Evolutionary conservation across 2,329 filamentous ascomycete genomes (phyloP).

Genomic region (Plenodomus lindquistii): DNA sequence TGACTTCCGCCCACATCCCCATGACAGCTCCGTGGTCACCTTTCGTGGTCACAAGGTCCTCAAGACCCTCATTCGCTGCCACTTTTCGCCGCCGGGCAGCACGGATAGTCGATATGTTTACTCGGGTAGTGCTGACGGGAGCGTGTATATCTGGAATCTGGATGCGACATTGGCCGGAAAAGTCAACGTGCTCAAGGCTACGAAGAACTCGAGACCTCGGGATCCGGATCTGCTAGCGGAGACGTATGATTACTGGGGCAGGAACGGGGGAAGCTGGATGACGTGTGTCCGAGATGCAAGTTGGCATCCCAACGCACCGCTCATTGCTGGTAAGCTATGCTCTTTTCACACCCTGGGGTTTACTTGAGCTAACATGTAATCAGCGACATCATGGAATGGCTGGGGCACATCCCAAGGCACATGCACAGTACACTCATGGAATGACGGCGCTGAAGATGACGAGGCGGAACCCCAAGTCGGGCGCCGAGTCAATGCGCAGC

Average conservation of each 20-base stretch:
- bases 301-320: slow-evolving; percentile 84
- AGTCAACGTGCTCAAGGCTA: slow-evolving; percentile 77
- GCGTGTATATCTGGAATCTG: slow-evolving; percentile 89
- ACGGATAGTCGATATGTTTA: slow-evolving; percentile 93
- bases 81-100: slow-evolving; percentile 86
- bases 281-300: slow-evolving; percentile 85
- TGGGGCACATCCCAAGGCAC: slow-evolving; percentile 74
- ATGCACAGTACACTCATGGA: slow-evolving; percentile 77
- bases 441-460: slow-evolving; percentile 69
- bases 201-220: slow-evolving; percentile 63
- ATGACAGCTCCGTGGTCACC: slow-evolving; percentile 91
- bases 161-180: slow-evolving; percentile 80
- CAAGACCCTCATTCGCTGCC: slow-evolving; percentile 88
- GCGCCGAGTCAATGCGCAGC: slow-evolving; percentile 40
- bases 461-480: slow-evolving; percentile 47
- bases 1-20: slow-evolving; percentile 71
- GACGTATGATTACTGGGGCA: slow-evolving; percentile 59
- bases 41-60: slow-evolving; percentile 89
- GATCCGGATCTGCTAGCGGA: slow-evolving; percentile 58
- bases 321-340: slow-evolving; percentile 66
- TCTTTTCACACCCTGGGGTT: not conserved
- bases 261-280: slow-evolving; percentile 65
- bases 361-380: slow-evolving; percentile 17
- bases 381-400: slow-evolving; percentile 83
- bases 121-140: slow-evolving; percentile 85